Conservation (phyloP, 306 rosid species). For the Prunus fruticosa region DNA sequence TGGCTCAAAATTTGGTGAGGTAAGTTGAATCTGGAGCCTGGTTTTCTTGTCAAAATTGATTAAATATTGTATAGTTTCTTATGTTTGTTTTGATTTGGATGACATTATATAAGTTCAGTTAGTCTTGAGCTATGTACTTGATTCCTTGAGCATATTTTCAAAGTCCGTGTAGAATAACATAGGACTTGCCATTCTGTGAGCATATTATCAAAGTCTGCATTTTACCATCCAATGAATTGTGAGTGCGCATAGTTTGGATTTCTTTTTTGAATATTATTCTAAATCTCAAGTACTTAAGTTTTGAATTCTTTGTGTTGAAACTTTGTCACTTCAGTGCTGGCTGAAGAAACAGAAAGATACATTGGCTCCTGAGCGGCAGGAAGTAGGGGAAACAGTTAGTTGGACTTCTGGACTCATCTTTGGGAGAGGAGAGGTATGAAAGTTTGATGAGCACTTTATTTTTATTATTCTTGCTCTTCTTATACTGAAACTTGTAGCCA, state of each 20-base stretch:
- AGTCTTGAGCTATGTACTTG: background rate
- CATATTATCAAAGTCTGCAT: too few species aligned
- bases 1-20: conserved; percentile 87
- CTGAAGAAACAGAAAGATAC: conserved; percentile 92
- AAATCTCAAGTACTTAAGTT: background rate
- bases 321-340: conserved; percentile 78
- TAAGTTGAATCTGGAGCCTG: conserved; percentile 17
- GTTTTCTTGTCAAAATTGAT: background rate
- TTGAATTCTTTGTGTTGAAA: conserved; percentile 12
- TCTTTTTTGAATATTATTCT: background rate
- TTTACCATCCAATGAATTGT: too few species aligned
- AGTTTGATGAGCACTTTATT: background rate
- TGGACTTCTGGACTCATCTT: conserved; percentile 98
- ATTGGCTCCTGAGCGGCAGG: conserved; percentile 68
- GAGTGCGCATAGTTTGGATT: background rate
- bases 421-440: conserved; percentile 82
- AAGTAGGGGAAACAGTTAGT: conserved; percentile 35
- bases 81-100: background rate
- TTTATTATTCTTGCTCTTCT: background rate
- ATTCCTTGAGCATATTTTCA: background rate
- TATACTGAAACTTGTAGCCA: background rate
- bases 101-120: background rate
- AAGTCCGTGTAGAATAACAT: too few species aligned
- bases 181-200: background rate
- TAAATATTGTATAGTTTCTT: background rate